Evolutionary conservation across 495 filamentous ascomycete genomes (phyloP), one percentile per base, ranked within the genome.

Genomic region (Amphirosellinia nigrospora): DNA sequence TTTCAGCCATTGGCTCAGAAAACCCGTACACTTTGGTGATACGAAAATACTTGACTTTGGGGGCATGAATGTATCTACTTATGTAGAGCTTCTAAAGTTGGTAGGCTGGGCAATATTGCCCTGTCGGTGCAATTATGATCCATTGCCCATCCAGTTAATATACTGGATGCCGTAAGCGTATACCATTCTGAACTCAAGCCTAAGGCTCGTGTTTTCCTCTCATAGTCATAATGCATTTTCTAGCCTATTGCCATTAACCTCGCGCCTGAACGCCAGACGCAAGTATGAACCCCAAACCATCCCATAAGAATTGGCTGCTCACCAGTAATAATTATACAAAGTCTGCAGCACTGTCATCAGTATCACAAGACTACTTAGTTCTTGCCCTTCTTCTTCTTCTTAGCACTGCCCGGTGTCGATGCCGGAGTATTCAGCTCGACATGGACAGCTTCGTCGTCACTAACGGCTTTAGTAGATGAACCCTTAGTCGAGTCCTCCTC

Each of bases 391-490:
- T 91, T 91, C 85, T 93, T 94, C 85, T 89, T 92, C 77, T 56
- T 55, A 64, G 79, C 80, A 30, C 79, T 85, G 52, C 80, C 77
- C 1, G 82, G 83, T 48, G 83, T 78, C 28, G 76, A 79, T 19
- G 83, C 80, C 15, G 90, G 88, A 0, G 87, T 87, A 67, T 89
- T 89, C 16, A 85, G 86, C 74, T 96, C 93, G 45, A 97, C 93
- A 69, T 97, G 79, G 19, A 96, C 93, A 48, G 89, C 87, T 80
- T 97, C 94, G 71, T 97, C 94, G 78, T 96, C 93, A 75, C 90
- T 93, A 13, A 73, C 81, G 75, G 60, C 73, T 50, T 69, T 62
- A 58, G 50, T 53, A 7, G 66, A 43, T 70, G 79, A 55, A 70
- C 39, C 34, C 69, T 74, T 75, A 72, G 72, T 68, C 76, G 76